Evolutionary conservation across 1,284 basidiomycete genomes (phyloP), one percentile per base, ranked within the genome.

Genomic region (Peniophora sp.): DNA sequence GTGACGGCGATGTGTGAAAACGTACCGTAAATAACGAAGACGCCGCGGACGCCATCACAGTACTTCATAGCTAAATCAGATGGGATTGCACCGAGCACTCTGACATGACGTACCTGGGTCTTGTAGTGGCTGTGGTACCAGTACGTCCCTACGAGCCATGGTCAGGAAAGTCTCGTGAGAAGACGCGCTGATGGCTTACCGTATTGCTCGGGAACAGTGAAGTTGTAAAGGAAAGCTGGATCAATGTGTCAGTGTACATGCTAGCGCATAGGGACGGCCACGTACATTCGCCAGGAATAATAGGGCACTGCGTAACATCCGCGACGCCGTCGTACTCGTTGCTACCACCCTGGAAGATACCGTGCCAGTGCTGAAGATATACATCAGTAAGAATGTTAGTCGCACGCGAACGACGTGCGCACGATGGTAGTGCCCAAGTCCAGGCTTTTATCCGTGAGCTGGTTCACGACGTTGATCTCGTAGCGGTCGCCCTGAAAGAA

Each of bases 251-350:
- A 41, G n/a, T 8, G 20, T 8, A 41, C n/a, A n/a, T 5, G n/a
- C 9, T 17, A 15, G 15, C 15, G 15, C 39, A 22, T 41, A n/a
- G n/a, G n/a, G 15, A n/a, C 20, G 39, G 15, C n/a, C 6, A 22
- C 15, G 39, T 6, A 32, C 37, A 67, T 22, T 66, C 56, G 1
- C 68, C 69, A 0, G 74, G 62, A 2, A 68, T 68, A 52, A 81
- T 78, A 2, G 76, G 75, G 57, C 79, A 82, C 56, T 32, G 75
- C 24, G 65, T 73, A 24, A 76, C 68, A 46, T 67, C 64, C 1
- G 67, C 60, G 0, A 58, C 47, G 11, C 68, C 68, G 45, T 70
- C 68, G 9, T 15, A 32, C 8, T 47, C 27, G 27, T 39, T 46
- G 51, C 6, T 32, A 32, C 27, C 27, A n/a, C 20, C 39, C 27